These are phyloP conservation scores for Syzygium malaccense DNA, from an alignment of 441 rosid species.

Conservation along the genomic window DNA sequence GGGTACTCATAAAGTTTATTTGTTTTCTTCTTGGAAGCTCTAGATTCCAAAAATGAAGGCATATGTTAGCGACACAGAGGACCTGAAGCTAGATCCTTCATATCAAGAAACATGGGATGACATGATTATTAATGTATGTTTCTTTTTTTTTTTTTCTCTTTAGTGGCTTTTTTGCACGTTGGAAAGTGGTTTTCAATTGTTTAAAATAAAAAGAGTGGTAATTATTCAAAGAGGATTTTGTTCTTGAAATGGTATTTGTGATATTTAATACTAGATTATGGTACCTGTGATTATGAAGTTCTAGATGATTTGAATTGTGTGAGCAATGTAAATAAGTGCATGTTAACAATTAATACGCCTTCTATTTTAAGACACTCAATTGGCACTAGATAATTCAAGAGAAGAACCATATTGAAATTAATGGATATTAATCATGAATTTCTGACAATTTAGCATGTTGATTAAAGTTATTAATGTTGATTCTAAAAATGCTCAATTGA, in stretches of 20 bases:
- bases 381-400: not conserved
- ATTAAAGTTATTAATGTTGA: not conserved
- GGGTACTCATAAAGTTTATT: slow-evolving; percentile 28
- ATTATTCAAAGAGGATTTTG: not conserved
- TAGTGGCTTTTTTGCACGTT: not conserved
- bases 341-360: not conserved
- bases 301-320: not conserved
- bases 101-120: slow-evolving; percentile 99
- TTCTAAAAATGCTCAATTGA: not conserved
- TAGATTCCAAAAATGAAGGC: slow-evolving; percentile 99
- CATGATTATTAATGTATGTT: slow-evolving; percentile 88
- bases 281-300: not conserved
- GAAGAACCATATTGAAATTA: not conserved
- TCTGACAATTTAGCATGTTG: not conserved
- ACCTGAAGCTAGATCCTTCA: slow-evolving; percentile 84
- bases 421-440: not conserved
- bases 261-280: not conserved
- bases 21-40: slow-evolving; percentile 73
- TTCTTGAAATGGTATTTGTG: not conserved
- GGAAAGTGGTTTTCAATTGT: not conserved
- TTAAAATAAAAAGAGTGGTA: not conserved
- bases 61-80: slow-evolving; percentile 96
- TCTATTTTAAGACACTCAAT: not conserved
- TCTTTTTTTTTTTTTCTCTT: not conserved
- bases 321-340: not conserved